Evolutionary conservation across 768 basidiomycete species (phyloP), one percentile per base, ranked within the genome.

Genomic region (Holtermanniella nyarrowii): DNA sequence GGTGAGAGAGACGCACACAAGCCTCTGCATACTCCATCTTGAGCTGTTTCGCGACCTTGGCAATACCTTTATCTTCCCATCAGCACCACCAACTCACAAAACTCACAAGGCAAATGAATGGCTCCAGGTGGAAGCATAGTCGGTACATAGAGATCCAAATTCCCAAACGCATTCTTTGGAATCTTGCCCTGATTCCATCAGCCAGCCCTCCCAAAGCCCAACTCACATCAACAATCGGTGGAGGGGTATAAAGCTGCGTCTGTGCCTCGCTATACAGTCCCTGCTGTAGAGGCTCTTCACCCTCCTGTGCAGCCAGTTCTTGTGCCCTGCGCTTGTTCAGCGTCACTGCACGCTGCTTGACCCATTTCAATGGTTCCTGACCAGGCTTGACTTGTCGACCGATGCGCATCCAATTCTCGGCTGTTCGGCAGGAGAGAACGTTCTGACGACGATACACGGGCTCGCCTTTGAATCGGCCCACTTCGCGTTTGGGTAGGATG

Each of bases 141-240:
- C 24, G 87, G 84, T 22, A 86, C 87, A 69, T 93, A 99, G 22
- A 99, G 73, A 73, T 99, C 93, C 57, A 99, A 86, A 69, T 96
- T 99, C 16, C 93, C 93, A 68, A 93, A 99, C 57, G 83, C 81
- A 63, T 99, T 99, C 74, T 87, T 91, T 4, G 90, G 90, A 25
- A 99, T 79, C 67, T 80, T 82, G 26, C 93, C 93, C 91, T 97
- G 63, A 23, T 39, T 55, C 54, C 55, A 27, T 41, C 26, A 55
- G 40, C 12, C 10, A n/a, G 22, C 42, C 42, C 7, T 10, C 42
- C 27, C 14, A 44, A 22, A 26, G 20, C n/a, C 11, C 5, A 10
- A 77, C 83, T 70, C 59, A 93, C 91, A 72, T 97, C 79, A 53
- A 83, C 72, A 40, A 99, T 80, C 5, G 93, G 88, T 26, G 80